Evolutionary conservation across 441 rosid genomes (phyloP), one percentile per base, ranked within the genome.

Genomic region (Macaranga tanarius): DNA sequence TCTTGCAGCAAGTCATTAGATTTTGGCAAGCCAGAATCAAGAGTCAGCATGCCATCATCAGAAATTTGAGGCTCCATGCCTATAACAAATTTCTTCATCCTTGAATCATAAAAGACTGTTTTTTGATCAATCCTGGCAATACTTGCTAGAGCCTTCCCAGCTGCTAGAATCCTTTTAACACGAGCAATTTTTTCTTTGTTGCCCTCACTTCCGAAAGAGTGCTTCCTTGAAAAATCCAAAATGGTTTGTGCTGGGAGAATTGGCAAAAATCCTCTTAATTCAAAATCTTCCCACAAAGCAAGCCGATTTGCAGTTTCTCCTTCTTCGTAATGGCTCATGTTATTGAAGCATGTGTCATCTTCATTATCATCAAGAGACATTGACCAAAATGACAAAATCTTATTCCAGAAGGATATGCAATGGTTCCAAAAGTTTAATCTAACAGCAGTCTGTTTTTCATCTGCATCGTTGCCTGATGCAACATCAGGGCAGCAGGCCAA

Each of bases 271-370:
- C 99, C 98, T 81, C 95, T 86, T 76, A 95, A 81, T 78, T 95
- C 99, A 77, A 83, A 82, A 84, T 95, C 99, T 83, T 95, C 99
- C 87, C 87, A 89, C 76, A 95, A 81, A 47, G 98, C 99, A 77
- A 88, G 86, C 31, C 90, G 81, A 78, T 95, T 91, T 83, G 81
- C 94, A 67, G 92, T 90, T 84, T 90, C 97, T 75, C 91, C 93
- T 85, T 92, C 98, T 67, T 90, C 96, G 78, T 95, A 95, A 69
- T 77, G 84, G 86, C 90, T 90, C 97, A 93, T 90, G 84, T 87
- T 88, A 72, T 80, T 79, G 79, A 95, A 93, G 84, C 99, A 94
- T 40, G 85, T 87, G 71, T 88, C 95, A 45, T 91, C 98, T 84
- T 85, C 92, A 44, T 78, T 82, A 80, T 83, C 95, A 75, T 87